Evolutionary conservation across 257 asterid genomes (phyloP), one percentile per base, ranked within the genome.

Genomic region (Mitragyna speciosa): DNA sequence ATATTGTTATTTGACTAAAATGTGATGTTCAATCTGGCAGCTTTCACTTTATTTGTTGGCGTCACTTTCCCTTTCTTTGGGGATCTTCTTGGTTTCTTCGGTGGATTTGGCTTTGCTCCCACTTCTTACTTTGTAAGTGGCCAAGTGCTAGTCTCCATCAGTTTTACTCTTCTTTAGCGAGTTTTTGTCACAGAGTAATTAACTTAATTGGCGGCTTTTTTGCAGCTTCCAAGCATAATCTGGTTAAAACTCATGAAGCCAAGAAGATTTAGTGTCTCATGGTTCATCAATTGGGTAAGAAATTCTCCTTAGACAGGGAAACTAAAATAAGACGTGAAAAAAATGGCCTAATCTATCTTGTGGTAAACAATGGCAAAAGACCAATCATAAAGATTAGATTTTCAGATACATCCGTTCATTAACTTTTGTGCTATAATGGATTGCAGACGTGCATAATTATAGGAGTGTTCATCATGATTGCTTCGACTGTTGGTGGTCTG

Each of bases 51-150:
- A 24, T 90, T 93, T 61, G 5, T 94, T 76, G 98, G 93, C 33
- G 93, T 93, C 75, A 93, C 95, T 10, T 94, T 94, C 83, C 98
- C 98, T 79, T 94, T 94, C 90, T 94, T 94, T 75, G 98, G 98
- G 30, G 98, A 92, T 77, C 94, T 94, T 43, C 97, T 93, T 81
- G 98, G 98, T 49, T 94, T 94, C 94, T 93, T 94, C 73, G 98
- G 98, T 73, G 97, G 98, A 76, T 91, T 94, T 86, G 98, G 96
- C 33, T 94, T 94, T 84, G 97, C 98, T 82, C 96, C 98, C 39
- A 94, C 97, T 75, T 87, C 98, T 76, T 94, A 91, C 82, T 90
- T 94, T 81, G 98, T 94, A 75, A 91, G n/a, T n/a, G n/a, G n/a
- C n/a, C n/a, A n/a, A n/a, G 98, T 64, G 33, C 66, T 33, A 41